Evolutionary conservation across 331 rosid species (phyloP).

Genomic region (Dryas integrifolia): DNA sequence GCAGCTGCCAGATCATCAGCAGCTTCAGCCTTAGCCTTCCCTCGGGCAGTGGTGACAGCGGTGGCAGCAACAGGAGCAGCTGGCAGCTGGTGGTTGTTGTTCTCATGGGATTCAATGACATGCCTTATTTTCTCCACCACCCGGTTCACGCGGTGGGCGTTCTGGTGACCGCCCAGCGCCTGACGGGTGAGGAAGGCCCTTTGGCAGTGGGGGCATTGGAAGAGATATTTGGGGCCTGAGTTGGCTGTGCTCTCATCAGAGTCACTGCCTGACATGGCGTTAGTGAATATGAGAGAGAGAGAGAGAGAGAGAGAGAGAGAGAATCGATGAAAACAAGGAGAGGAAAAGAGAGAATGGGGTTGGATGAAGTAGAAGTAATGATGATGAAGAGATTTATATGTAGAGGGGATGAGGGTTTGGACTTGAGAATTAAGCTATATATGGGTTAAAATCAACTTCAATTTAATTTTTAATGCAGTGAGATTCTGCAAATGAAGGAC

Average conservation of each 20-base stretch:
- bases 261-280: not conserved
- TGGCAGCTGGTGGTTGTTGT: not conserved
- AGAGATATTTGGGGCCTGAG: not conserved
- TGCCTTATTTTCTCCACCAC: not conserved
- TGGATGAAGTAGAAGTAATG: not conserved
- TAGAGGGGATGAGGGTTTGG: not conserved
- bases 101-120: not conserved
- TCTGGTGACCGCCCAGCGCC: slow-evolving; percentile 17
- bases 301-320: slow-evolving; percentile 21
- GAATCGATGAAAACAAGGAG: not conserved
- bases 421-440: not conserved
- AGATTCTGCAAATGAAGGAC: not conserved
- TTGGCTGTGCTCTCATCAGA: slow-evolving; percentile 2
- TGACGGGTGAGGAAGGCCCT: not conserved
- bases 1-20: not conserved
- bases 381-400: not conserved
- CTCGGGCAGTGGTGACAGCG: too few relatives aligned
- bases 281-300: not conserved
- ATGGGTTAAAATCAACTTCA: not conserved
- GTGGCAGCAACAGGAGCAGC: not conserved
- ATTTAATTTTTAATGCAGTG: not conserved
- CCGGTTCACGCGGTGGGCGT: not conserved
- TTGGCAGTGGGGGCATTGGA: not conserved
- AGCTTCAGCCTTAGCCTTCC: too few relatives aligned
- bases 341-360: not conserved